Conservation (phyloP, 2,329 filamentous ascomycete genomes). For the Xylariaceae sp. region DNA sequence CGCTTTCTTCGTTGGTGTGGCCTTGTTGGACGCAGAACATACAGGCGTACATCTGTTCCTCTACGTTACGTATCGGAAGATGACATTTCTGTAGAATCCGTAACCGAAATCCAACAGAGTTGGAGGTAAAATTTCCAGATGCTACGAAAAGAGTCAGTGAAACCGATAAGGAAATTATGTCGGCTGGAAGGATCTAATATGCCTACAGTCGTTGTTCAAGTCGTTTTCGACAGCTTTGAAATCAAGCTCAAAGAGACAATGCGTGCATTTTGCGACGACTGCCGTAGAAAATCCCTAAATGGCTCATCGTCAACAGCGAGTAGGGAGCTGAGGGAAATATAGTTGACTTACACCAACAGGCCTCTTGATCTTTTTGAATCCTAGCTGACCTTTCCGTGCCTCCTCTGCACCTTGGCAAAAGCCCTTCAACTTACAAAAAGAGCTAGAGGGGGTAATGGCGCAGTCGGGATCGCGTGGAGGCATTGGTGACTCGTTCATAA, state of each 20-base stretch:
- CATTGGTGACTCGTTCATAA: slow-evolving; percentile 15
- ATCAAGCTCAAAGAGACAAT: slow-evolving; percentile 52
- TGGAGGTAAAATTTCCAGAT: slow-evolving; percentile 44
- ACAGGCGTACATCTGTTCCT: slow-evolving; percentile 53
- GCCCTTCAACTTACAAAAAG: slow-evolving; percentile 50
- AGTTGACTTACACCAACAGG: slow-evolving; percentile 37
- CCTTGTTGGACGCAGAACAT: slow-evolving; percentile 50
- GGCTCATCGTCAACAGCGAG: slow-evolving; percentile 4
- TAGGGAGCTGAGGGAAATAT: not conserved
- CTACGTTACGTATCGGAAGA: slow-evolving; percentile 44
- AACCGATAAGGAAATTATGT: not conserved
- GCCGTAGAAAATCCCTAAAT: slow-evolving; percentile 39
- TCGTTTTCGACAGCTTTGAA: slow-evolving; percentile 51
- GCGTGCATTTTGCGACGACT: slow-evolving; percentile 47
- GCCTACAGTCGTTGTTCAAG: slow-evolving; percentile 44
- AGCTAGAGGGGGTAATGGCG: slow-evolving; percentile 43
- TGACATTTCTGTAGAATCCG: slow-evolving; percentile 56
- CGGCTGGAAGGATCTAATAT: not conserved
- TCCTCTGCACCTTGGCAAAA: slow-evolving; percentile 54
- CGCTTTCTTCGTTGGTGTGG: slow-evolving; percentile 48
- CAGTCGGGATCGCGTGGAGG: slow-evolving; percentile 33
- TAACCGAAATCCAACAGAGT: slow-evolving; percentile 46
- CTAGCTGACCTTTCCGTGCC: slow-evolving; percentile 43
- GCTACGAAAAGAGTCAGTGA: slow-evolving; percentile 29
- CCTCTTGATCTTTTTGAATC: slow-evolving; percentile 49